These are phyloP conservation scores for Diaporthe destruens DNA, from an alignment of 2,329 filamentous ascomycete genomes.

Conservation along the genomic window DNA sequence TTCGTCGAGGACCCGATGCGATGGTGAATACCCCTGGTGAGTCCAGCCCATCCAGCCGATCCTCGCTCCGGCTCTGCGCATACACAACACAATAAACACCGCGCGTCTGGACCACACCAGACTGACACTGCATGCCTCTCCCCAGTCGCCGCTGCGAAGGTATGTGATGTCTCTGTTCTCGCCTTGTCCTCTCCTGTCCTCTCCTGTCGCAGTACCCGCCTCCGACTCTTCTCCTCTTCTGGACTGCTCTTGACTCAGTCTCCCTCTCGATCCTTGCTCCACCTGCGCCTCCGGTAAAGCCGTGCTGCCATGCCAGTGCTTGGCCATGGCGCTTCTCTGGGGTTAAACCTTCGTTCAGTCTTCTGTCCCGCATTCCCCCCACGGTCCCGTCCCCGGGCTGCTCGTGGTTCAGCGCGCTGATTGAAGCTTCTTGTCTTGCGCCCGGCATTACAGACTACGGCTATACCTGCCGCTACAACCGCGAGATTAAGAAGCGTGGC, in stretches of 20 bases:
- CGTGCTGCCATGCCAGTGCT: neutral
- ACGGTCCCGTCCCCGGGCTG: constrained; percentile 1
- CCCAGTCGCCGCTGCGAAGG: constrained; percentile 54
- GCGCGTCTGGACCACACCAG: neutral
- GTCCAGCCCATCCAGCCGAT: constrained; percentile 37
- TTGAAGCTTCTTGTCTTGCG: neutral
- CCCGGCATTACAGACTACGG: constrained; percentile 50
- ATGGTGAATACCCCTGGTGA: constrained; percentile 57
- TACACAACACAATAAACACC: neutral
- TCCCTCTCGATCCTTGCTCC: neutral
- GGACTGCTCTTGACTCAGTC: neutral
- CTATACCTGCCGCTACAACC: constrained; percentile 54
- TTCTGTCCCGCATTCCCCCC: neutral
- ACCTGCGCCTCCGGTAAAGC: neutral
- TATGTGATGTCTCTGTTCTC: constrained; percentile 42
- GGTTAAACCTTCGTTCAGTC: constrained; percentile 5
- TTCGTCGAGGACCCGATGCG: constrained; percentile 56
- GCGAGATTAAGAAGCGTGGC: constrained; percentile 54
- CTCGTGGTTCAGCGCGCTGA: constrained; percentile 11
- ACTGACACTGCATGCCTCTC: constrained; percentile 24
- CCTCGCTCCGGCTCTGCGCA: no score
- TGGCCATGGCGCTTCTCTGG: neutral
- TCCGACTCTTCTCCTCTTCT: neutral
- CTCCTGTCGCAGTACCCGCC: constrained; percentile 6
- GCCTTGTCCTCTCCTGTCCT: neutral